Conservation (phyloP, 2,329 filamentous ascomycete species). For the Trichoderma oligosporum region DNA sequence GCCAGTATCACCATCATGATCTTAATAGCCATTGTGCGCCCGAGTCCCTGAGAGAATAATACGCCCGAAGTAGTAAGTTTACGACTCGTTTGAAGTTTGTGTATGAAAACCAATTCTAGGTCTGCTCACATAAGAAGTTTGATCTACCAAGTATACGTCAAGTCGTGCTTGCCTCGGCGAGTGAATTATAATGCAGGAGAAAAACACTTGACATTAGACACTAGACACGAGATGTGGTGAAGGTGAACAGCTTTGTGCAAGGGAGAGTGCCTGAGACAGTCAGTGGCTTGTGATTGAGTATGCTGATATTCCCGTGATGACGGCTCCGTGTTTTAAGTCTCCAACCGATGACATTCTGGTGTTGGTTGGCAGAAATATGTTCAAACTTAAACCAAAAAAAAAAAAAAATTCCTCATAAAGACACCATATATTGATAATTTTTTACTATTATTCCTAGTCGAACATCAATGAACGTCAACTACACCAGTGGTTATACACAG, state of each 20-base stretch:
- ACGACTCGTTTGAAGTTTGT: too few relatives aligned
- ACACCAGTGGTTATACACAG: slow-evolving; percentile 16
- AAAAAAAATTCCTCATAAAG: slow-evolving; percentile 1
- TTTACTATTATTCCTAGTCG: slow-evolving; percentile 16
- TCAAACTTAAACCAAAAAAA: slow-evolving; percentile 13
- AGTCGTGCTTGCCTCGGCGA: neutral
- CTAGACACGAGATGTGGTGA: neutral
- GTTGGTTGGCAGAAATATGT: too few relatives aligned
- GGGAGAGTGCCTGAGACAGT: slow-evolving; percentile 1
- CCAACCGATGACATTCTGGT: neutral
- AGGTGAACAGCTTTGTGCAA: neutral
- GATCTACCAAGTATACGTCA: neutral
- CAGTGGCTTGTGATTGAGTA: neutral
- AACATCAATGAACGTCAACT: slow-evolving; percentile 20
- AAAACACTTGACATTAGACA: neutral
- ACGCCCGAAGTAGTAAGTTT: neutral
- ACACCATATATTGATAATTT: neutral
- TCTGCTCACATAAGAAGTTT: neutral
- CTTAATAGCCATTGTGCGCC: neutral
- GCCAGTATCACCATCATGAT: neutral
- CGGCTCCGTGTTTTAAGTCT: neutral
- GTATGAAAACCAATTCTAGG: neutral
- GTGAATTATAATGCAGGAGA: neutral
- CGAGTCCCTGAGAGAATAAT: neutral
- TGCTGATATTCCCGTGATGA: neutral